Conservation (phyloP, 768 basidiomycete species). For the Tephrocybe rancida region DNA sequence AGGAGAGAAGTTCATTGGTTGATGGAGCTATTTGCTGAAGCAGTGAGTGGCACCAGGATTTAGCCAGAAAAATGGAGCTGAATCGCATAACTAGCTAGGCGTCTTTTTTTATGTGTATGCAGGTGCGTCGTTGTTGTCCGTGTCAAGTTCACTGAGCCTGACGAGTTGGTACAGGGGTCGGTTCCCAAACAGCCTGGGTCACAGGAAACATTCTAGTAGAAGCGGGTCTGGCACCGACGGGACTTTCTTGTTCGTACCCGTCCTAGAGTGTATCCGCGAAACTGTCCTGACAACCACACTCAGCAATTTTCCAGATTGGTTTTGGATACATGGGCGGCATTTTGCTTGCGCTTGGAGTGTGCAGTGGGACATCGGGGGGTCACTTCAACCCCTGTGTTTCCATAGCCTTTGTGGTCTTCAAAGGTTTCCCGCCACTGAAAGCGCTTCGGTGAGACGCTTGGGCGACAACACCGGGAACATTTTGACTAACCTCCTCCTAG, state of each 20-base stretch:
- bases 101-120: slow-evolving; percentile 63
- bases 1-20: slow-evolving; percentile 48
- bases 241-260: slow-evolving; percentile 49
- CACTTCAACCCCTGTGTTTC: slow-evolving; percentile 72
- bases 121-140: slow-evolving; percentile 31
- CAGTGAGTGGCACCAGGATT: slow-evolving; percentile 34
- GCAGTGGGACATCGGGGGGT: slow-evolving; percentile 56
- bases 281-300: not conserved
- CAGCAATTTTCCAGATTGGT: slow-evolving; percentile 61
- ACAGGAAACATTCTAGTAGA: slow-evolving; percentile 46
- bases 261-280: not conserved
- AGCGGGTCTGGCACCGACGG: slow-evolving; percentile 20
- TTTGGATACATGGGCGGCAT: slow-evolving; percentile 62
- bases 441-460: slow-evolving; percentile 44
- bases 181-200: slow-evolving; percentile 52
- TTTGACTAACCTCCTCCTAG: slow-evolving; percentile 27
- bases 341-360: slow-evolving; percentile 56
- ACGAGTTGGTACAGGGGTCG: slow-evolving; percentile 51
- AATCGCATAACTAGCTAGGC: slow-evolving; percentile 43
- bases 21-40: slow-evolving; percentile 63
- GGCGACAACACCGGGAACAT: not conserved
- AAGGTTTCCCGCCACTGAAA: slow-evolving; percentile 54
- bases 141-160: too few relatives aligned
- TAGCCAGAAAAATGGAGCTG: not conserved
- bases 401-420: slow-evolving; percentile 51